These are phyloP conservation scores for Tuber microsphaerosporum DNA, from an alignment of 495 filamentous ascomycete species.

Conservation along the genomic window DNA sequence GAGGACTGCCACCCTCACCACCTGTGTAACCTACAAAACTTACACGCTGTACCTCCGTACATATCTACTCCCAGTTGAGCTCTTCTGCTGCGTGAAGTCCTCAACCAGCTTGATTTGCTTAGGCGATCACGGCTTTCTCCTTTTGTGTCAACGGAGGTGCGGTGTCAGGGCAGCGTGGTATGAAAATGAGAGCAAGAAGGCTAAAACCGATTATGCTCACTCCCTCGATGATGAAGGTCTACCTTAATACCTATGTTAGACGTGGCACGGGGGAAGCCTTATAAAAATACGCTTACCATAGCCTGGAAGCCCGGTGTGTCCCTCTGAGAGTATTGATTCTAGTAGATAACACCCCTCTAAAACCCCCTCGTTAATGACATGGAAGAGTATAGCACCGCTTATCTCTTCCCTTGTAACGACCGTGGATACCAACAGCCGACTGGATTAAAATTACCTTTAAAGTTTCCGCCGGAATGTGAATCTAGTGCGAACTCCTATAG, in stretches of 20 bases:
- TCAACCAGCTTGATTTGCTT: slow-evolving; percentile 45
- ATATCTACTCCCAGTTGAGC: slow-evolving; percentile 44
- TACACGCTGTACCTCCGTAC: too few relatives aligned
- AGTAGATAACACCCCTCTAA: slow-evolving; percentile 52
- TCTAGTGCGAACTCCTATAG: slow-evolving; percentile 6
- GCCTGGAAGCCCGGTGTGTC: slow-evolving; percentile 48
- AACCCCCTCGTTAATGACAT: slow-evolving; percentile 54
- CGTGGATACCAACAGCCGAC: slow-evolving; percentile 55
- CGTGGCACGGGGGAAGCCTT: neutral
- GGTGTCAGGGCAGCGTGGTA: slow-evolving; percentile 51
- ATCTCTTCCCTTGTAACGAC: slow-evolving; percentile 51
- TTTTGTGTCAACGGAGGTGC: slow-evolving; percentile 50
- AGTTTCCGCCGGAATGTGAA: neutral
- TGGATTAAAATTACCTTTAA: slow-evolving; percentile 31
- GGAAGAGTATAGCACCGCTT: slow-evolving; percentile 54
- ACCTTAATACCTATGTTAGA: slow-evolving; percentile 25
- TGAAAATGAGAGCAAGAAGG: slow-evolving; percentile 48
- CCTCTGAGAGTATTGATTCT: slow-evolving; percentile 51
- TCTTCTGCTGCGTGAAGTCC: slow-evolving; percentile 41
- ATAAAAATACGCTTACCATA: slow-evolving; percentile 42
- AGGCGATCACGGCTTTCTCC: slow-evolving; percentile 48
- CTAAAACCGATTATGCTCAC: slow-evolving; percentile 53
- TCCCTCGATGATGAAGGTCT: slow-evolving; percentile 62
- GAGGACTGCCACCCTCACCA: too few relatives aligned
- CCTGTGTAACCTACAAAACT: too few relatives aligned